Base-by-base conservation (phyloP, 2,329 filamentous ascomycete genomes). In the Camillea tinctor region DNA sequence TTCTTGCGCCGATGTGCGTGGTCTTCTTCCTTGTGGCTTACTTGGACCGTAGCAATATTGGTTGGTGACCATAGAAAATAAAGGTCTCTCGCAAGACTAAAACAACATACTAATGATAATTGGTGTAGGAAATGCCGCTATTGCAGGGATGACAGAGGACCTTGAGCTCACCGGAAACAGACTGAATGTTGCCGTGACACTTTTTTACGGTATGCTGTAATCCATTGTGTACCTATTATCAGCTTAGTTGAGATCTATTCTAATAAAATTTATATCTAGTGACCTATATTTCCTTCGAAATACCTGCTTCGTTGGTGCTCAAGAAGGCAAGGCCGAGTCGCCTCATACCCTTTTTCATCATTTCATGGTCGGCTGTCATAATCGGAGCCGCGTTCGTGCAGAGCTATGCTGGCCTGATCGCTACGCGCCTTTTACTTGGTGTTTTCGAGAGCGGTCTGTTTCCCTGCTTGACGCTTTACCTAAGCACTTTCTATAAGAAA, bases 401-500 rank as follows among this genome's bases (percentile, higher is more conserved):
- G 3, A 81, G 73, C 60, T 80, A 75, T 55, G 74, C 74, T 8
- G 73, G 75, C 40, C 74, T 82, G 0, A 75, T 77, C 2, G 80
- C 75, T 1, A 72, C 80, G 4, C 76, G 81, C 1, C 81, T 81
- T 54, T 64, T 83, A 9, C 72, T 83, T 0, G 81, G 81, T 3
- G 76, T 79, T n/a, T 77, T 80, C 61, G 81, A 83, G 67, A 79
- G 63, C 7, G 68, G 68, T 1, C 51, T 69, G 9, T 70, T 69
- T 24, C 68, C 67, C 2, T 64, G 17, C 68, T 69, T 79, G 17
- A 73, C 77, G 9, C 78, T 76, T 63, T 79, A 78, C 62, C 70
- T 80, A 1, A 77, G 77, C 1, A 83, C 84, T 60, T 85, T 82
- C 81, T 85, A 84, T 65, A 77, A 78, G 9, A 76, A 76, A 11